phyloP scores from a whole-genome alignment of 768 basidiomycete genomes.

The Rhizopogon roseolus region DNA sequence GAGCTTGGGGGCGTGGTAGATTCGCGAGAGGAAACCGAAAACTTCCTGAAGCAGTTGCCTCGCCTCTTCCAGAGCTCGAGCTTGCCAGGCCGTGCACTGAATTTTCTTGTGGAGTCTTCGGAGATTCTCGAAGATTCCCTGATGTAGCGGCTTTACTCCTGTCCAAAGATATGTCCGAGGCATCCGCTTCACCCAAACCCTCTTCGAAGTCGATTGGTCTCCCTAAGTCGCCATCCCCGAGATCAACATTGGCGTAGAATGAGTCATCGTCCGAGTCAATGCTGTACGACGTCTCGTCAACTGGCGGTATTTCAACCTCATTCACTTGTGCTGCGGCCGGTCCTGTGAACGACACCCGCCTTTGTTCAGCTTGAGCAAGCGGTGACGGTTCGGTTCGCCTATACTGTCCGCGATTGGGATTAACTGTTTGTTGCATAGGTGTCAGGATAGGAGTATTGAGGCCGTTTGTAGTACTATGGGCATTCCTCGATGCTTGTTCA shows the following conservation, averaged over 20 bases:
- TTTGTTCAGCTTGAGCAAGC: conserved; percentile 11
- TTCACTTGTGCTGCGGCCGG: background rate
- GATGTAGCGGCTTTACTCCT: background rate
- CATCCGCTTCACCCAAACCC: conserved; percentile 18
- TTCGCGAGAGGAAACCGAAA: background rate
- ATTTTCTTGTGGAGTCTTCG: background rate
- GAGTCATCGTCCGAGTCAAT: conserved; percentile 66
- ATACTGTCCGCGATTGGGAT: conserved; percentile 2
- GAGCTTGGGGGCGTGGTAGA: background rate
- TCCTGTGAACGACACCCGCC: conserved; percentile 8
- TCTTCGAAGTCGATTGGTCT: conserved; percentile 37
- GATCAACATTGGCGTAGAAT: conserved; percentile 53
- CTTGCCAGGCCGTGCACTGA: background rate
- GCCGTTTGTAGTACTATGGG: conserved; percentile 6
- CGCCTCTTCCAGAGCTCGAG: too few species aligned
- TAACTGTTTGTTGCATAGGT: conserved; percentile 11
- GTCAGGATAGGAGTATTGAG: conserved; percentile 33
- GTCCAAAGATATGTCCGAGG: conserved; percentile 2
- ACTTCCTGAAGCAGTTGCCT: background rate
- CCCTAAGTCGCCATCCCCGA: conserved; percentile 39
- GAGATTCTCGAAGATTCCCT: background rate
- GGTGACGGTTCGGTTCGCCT: conserved; percentile 2
- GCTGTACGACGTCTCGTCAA: conserved; percentile 34
- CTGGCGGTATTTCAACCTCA: conserved; percentile 6
- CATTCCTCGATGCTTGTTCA: background rate